A percentile compares a stretch with the other conserved stretches of the same genome.
phyloP scores from a whole-genome alignment of 2,329 filamentous ascomycete species.

The Sporothrix globosa region DNA sequence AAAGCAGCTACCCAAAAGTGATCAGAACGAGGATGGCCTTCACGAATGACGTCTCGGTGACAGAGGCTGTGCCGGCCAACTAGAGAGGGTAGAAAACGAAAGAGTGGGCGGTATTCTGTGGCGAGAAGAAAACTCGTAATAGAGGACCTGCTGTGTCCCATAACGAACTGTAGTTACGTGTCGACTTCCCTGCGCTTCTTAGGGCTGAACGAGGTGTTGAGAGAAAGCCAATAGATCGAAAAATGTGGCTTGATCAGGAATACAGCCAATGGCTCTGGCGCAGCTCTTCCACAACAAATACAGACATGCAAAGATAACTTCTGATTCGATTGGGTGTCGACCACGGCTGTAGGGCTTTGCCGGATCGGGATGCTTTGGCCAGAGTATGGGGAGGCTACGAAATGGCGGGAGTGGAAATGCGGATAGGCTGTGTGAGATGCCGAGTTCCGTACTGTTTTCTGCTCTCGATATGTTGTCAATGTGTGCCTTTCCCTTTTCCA shows the following conservation, averaged over 20 bases:
- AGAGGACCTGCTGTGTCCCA: background rate
- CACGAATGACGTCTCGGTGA: slow-evolving; percentile 7
- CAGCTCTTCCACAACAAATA: slow-evolving; percentile 5
- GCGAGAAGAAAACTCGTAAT: background rate
- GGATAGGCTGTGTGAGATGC: background rate
- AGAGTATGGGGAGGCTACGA: background rate
- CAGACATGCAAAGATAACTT: background rate
- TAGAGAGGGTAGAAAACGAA: background rate
- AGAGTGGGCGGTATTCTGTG: background rate
- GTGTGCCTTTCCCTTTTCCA: background rate
- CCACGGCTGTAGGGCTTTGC: slow-evolving; percentile 10
- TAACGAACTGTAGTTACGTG: background rate
- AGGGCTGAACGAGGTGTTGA: slow-evolving; percentile 20
- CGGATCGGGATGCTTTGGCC: slow-evolving; percentile 8
- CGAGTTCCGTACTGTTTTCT: background rate
- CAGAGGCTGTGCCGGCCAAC: background rate
- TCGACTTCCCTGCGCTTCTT: background rate
- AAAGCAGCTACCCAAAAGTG: background rate
- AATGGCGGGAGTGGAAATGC: background rate
- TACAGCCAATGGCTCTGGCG: background rate
- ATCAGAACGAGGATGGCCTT: background rate
- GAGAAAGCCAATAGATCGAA: background rate
- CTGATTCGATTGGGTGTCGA: background rate
- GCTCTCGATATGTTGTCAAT: background rate
- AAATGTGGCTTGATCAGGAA: background rate